Evolutionary conservation across 805 yeast species (phyloP).

Genomic region (Brettanomyces custersianus): DNA sequence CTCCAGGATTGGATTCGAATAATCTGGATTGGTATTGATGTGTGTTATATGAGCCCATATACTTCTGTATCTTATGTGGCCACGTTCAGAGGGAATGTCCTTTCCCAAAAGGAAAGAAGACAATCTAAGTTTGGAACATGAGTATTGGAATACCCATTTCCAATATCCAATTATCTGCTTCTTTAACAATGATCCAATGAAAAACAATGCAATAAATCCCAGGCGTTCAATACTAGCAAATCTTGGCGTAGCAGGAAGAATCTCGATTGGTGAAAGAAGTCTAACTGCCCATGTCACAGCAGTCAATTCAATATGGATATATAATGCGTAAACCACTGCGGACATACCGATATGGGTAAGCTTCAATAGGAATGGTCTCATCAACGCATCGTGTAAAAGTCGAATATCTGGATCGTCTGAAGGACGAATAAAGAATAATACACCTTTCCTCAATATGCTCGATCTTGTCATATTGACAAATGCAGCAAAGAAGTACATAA

Average conservation of each 20-base stretch:
- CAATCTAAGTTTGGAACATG: conserved; percentile 52
- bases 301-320: conserved; percentile 73
- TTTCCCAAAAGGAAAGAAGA: conserved; percentile 72
- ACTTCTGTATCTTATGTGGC: conserved; percentile 50
- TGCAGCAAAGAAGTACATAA: conserved; percentile 81
- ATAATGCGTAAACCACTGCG: conserved; percentile 62
- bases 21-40: conserved; percentile 30
- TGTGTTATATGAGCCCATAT: conserved; percentile 30
- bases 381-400: conserved; percentile 77
- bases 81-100: conserved; percentile 61
- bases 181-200: neutral
- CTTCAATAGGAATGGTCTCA: conserved; percentile 66
- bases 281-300: conserved; percentile 42
- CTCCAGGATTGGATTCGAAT: conserved; percentile 43
- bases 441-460: conserved; percentile 75
- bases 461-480: conserved; percentile 79
- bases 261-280: conserved; percentile 24
- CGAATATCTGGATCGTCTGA: conserved; percentile 91
- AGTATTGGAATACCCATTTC: conserved; percentile 46
- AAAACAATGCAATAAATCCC: conserved; percentile 5
- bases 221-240: conserved; percentile 3
- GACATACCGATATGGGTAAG: conserved; percentile 64
- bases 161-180: conserved; percentile 28
- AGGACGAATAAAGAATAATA: conserved; percentile 80
- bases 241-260: conserved; percentile 17